Conservation (phyloP, 331 rosid genomes). For the Malus hybrid region DNA sequence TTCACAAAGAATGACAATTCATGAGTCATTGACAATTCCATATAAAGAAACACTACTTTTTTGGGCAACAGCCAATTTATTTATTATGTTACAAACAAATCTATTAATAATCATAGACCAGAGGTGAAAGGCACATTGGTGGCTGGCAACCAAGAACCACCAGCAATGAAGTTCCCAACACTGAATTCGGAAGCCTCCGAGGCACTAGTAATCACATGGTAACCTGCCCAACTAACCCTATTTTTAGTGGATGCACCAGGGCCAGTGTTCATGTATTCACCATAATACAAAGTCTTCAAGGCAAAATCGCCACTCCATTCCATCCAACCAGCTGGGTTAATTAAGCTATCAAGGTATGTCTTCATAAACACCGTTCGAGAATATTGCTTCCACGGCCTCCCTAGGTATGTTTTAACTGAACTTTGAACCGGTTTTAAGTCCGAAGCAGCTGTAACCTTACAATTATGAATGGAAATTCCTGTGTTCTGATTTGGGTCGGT, state of each 20-base stretch:
- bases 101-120: constrained; percentile 12
- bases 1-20: constrained; percentile 2
- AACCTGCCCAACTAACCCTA: constrained; percentile 71
- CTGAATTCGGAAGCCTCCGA: constrained; percentile 63
- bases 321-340: constrained; percentile 69
- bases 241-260: constrained; percentile 51
- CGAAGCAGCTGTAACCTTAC: constrained; percentile 39
- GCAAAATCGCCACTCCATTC: constrained; percentile 72
- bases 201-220: constrained; percentile 50
- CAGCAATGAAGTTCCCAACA: constrained; percentile 52
- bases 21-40: not conserved
- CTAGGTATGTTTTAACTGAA: constrained; percentile 44
- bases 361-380: constrained; percentile 69
- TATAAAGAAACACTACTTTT: not conserved
- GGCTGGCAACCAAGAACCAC: constrained; percentile 47
- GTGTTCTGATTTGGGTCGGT: constrained; percentile 74
- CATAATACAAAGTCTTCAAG: constrained; percentile 61
- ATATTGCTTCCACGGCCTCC: constrained; percentile 72
- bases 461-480: constrained; percentile 61
- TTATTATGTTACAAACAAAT: not conserved
- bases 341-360: constrained; percentile 44
- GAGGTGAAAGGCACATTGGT: constrained; percentile 61
- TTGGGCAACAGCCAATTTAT: not conserved
- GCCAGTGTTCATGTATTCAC: constrained; percentile 69
- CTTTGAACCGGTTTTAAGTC: constrained; percentile 18